Evolutionary conservation across 2,329 filamentous ascomycete genomes (phyloP).

Genomic region (Colletotrichum sp.): DNA sequence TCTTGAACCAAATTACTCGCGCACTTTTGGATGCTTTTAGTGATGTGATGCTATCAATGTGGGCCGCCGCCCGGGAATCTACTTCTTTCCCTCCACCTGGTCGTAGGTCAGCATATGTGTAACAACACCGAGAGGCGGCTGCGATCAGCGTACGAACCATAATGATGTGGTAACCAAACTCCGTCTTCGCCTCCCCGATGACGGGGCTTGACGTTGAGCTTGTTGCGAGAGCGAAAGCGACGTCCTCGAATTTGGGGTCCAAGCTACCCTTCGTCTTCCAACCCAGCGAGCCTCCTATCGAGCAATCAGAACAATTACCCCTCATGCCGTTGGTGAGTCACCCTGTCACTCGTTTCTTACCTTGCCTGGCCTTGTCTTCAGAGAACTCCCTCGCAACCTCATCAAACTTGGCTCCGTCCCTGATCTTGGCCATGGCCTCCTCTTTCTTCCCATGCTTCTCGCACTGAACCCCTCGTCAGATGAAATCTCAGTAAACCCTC

Average conservation of each 20-base stretch:
- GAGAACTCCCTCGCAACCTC: constrained; percentile 75
- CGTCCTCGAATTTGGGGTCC: constrained; percentile 72
- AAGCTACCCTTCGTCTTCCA: constrained; percentile 75
- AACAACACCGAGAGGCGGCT: not conserved
- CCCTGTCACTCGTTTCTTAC: constrained; percentile 32
- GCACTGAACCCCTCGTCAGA: constrained; percentile 48
- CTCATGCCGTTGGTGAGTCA: not conserved
- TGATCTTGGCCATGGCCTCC: constrained; percentile 72
- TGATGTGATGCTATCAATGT: not conserved
- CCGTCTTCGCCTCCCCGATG: constrained; percentile 74
- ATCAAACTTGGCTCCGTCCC: constrained; percentile 73
- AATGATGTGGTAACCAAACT: constrained; percentile 80
- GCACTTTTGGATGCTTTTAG: not conserved
- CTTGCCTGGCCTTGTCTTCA: constrained; percentile 77
- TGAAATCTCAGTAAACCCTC: not conserved
- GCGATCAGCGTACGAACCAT: constrained; percentile 59
- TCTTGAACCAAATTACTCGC: constrained; percentile 13
- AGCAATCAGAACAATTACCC: not conserved
- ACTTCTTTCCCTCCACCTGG: constrained; percentile 48
- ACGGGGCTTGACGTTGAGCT: constrained; percentile 70
- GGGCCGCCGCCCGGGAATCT: not conserved
- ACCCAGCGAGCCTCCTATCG: constrained; percentile 69
- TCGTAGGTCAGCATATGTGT: not conserved
- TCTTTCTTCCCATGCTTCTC: constrained; percentile 81
- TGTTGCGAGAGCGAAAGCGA: constrained; percentile 71